Conservation (phyloP, 164 flowering plant genomes). For the Litsea cubeba region DNA sequence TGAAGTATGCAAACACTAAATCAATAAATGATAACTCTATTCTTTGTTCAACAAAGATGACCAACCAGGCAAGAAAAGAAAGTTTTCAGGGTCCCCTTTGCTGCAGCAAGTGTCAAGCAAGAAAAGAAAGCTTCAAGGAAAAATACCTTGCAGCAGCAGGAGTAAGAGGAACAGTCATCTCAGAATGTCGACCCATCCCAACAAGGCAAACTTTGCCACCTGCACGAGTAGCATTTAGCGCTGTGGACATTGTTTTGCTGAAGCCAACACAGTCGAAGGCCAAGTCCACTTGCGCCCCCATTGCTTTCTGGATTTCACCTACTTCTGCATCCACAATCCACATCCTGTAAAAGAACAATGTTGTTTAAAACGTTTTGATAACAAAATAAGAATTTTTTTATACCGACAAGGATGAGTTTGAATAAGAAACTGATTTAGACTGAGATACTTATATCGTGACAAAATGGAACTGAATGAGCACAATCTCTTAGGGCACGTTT, state of each 20-base stretch:
- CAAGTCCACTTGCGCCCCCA: slow-evolving; percentile 61
- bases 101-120: background rate
- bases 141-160: slow-evolving; percentile 81
- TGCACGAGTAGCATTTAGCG: slow-evolving; percentile 60
- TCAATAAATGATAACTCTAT: background rate
- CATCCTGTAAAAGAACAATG: slow-evolving; percentile 38
- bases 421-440: background rate
- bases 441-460: background rate
- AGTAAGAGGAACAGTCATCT: slow-evolving; percentile 82
- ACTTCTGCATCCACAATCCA: slow-evolving; percentile 48
- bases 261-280: slow-evolving; percentile 87
- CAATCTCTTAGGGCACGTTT: background rate
- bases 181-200: slow-evolving; percentile 77
- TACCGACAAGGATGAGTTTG: background rate
- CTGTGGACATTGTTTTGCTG: slow-evolving; percentile 80
- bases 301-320: slow-evolving; percentile 44
- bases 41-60: background rate
- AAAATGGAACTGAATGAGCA: background rate
- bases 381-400: background rate
- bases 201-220: slow-evolving; percentile 96
- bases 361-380: background rate
- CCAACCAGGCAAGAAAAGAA: background rate
- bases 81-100: background rate
- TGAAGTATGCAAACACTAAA: background rate
- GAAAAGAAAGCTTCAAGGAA: no score